Conservation (phyloP, 2,329 filamentous ascomycete species). For the Colletotrichum musae region DNA sequence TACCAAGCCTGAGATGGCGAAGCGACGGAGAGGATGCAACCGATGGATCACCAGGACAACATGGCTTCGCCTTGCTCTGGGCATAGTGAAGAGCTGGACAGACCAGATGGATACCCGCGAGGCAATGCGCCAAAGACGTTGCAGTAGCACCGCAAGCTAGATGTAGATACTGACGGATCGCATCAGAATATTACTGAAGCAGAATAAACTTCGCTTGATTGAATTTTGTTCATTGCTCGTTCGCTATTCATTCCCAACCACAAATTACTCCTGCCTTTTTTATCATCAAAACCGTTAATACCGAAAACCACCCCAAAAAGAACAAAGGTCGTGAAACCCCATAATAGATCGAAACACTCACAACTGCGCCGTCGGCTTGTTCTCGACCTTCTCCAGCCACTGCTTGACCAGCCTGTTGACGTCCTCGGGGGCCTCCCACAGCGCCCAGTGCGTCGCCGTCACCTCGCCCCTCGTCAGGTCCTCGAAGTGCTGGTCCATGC, state of each 20-base stretch:
- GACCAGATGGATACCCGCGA: background rate
- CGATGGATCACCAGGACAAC: no score
- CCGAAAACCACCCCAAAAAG: background rate
- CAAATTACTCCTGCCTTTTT: constrained; percentile 25
- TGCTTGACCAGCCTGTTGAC: constrained; percentile 78
- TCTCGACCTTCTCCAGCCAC: constrained; percentile 69
- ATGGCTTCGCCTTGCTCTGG: no score
- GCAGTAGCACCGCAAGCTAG: background rate
- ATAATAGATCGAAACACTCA: constrained; percentile 4
- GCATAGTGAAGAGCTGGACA: background rate
- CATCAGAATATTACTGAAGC: background rate
- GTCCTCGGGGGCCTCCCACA: constrained; percentile 79
- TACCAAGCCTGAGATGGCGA: background rate
- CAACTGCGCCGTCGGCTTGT: constrained; percentile 31
- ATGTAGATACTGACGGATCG: background rate
- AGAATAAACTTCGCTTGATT: background rate
- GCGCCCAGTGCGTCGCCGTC: constrained; percentile 83
- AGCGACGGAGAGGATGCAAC: background rate
- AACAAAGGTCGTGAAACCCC: background rate
- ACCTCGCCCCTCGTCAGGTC: constrained; percentile 77
- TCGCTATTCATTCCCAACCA: constrained; percentile 11
- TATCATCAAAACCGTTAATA: constrained; percentile 13
- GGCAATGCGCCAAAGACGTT: background rate
- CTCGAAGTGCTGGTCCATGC: constrained; percentile 79
- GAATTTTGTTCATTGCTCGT: constrained; percentile 2